phyloP scores from a whole-genome alignment of 2,329 filamentous ascomycete genomes.

The Phyllosticta paracitricarpa region DNA sequence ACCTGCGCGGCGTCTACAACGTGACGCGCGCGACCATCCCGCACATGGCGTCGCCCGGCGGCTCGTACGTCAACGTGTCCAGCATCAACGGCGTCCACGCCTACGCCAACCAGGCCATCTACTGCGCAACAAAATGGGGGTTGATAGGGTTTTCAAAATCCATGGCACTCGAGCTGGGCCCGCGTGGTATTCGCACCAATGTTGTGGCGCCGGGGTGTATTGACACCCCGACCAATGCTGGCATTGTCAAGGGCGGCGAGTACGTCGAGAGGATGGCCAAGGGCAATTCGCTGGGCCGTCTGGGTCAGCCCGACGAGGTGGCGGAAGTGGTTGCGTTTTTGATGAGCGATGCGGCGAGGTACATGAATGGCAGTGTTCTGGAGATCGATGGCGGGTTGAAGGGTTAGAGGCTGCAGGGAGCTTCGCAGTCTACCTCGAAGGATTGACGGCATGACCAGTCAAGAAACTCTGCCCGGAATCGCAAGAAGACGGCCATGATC shows the following conservation, averaged over 20 bases:
- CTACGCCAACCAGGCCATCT: constrained; percentile 98
- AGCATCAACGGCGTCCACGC: constrained; percentile 97
- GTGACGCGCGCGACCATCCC: constrained; percentile 96
- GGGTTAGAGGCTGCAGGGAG: neutral
- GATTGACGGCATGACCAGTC: too few species aligned
- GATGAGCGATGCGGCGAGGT: constrained; percentile 35
- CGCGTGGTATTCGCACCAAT: constrained; percentile 7
- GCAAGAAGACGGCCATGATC: too few species aligned
- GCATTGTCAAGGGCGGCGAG: constrained; percentile 39
- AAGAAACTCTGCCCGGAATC: too few species aligned
- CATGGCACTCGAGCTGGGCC: constrained; percentile 9
- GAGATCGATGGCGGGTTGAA: constrained; percentile 37
- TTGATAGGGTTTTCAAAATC: constrained; percentile 76
- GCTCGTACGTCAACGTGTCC: constrained; percentile 91
- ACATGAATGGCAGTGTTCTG: constrained; percentile 39
- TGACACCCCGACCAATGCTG: constrained; percentile 39
- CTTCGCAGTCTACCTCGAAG: neutral
- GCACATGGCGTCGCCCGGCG: constrained; percentile 95
- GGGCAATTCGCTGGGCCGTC: constrained; percentile 32
- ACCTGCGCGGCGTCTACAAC: constrained; percentile 91
- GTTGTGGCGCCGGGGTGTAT: constrained; percentile 28
- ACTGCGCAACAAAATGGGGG: constrained; percentile 61
- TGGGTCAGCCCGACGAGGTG: constrained; percentile 39
- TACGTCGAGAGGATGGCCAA: constrained; percentile 30
- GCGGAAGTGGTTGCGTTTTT: constrained; percentile 42